These are phyloP conservation scores for Lasiosphaeria hispida DNA, from an alignment of 495 filamentous ascomycete species.

Conservation along the genomic window DNA sequence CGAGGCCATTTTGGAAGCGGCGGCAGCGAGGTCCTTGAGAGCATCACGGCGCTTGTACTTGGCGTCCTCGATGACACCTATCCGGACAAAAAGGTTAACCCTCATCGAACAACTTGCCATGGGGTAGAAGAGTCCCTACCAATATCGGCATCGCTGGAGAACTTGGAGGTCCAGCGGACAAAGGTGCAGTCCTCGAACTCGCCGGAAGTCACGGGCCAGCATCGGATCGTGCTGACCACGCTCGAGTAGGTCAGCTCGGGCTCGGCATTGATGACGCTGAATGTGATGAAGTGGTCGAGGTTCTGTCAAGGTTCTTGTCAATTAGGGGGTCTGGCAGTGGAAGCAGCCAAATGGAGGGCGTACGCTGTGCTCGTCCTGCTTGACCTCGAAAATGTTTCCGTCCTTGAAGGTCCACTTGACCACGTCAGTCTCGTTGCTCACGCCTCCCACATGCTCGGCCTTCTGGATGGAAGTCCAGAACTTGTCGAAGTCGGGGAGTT, in stretches of 20 bases:
- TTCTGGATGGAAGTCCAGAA: constrained; percentile 59
- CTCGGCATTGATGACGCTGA: constrained; percentile 60
- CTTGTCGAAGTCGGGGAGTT: constrained; percentile 57
- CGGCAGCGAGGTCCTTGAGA: constrained; percentile 59
- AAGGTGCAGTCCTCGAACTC: constrained; percentile 59
- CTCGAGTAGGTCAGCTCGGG: constrained; percentile 59
- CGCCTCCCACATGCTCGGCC: constrained; percentile 56
- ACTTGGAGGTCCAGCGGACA: constrained; percentile 62
- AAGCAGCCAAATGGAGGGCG: constrained; percentile 13
- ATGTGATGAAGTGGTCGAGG: constrained; percentile 69
- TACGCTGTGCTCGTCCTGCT: constrained; percentile 70
- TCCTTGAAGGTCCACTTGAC: constrained; percentile 65
- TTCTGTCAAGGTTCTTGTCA: constrained; percentile 38
- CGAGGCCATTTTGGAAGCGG: constrained; percentile 45
- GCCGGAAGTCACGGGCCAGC: constrained; percentile 59
- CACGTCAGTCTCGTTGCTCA: constrained; percentile 59
- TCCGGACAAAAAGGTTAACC: constrained; percentile 1
- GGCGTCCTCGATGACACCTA: constrained; percentile 67
- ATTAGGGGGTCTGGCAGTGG: not conserved
- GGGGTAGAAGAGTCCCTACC: constrained; percentile 41
- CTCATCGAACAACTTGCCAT: constrained; percentile 9
- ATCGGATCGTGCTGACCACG: constrained; percentile 60
- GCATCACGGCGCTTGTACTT: constrained; percentile 72
- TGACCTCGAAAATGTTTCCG: constrained; percentile 60
- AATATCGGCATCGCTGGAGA: constrained; percentile 65